A percentile compares a stretch with the other conserved stretches of the same genome.
Evolutionary conservation across 2,329 filamentous ascomycete species (phyloP).

Genomic region (Zelopaecilomyces penicillatus): DNA sequence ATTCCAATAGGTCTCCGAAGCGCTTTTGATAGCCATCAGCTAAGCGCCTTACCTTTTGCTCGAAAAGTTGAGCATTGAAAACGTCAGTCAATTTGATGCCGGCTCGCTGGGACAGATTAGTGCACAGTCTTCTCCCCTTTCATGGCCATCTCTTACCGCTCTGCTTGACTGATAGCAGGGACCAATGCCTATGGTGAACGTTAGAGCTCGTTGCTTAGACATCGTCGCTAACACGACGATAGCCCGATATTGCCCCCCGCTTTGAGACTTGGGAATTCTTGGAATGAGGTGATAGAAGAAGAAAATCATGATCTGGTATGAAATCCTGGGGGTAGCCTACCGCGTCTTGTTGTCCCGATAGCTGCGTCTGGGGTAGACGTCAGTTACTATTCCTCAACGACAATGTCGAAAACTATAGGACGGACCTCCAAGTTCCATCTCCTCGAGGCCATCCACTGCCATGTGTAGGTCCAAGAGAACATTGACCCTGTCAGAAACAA

Average conservation of each 20-base stretch:
- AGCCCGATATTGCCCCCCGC: background rate
- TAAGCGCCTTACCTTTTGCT: constrained; percentile 54
- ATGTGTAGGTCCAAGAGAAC: constrained; percentile 58
- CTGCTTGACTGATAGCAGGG: constrained; percentile 24
- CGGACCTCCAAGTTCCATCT: constrained; percentile 37
- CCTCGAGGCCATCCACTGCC: constrained; percentile 61
- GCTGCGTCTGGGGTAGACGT: constrained; percentile 14
- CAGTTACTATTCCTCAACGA: constrained; percentile 19
- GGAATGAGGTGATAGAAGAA: constrained; percentile 8
- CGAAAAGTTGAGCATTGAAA: constrained; percentile 58
- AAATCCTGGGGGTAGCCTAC: constrained; percentile 18
- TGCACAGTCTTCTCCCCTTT: constrained; percentile 2
- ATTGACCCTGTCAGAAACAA: constrained; percentile 55
- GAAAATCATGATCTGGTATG: background rate
- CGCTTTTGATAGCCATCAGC: constrained; percentile 54
- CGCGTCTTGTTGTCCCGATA: constrained; percentile 30
- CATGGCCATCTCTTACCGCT: constrained; percentile 13
- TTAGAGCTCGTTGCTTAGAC: constrained; percentile 16
- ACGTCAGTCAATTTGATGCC: constrained; percentile 61
- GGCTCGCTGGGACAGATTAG: constrained; percentile 36
- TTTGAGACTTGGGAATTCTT: constrained; percentile 13
- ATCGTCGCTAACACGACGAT: constrained; percentile 6
- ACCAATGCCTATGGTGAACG: constrained; percentile 28
- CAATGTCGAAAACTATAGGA: background rate
- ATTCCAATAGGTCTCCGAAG: constrained; percentile 57